Conservation (phyloP, 2,329 filamentous ascomycete species). For the Achaetomium macrosporum region DNA sequence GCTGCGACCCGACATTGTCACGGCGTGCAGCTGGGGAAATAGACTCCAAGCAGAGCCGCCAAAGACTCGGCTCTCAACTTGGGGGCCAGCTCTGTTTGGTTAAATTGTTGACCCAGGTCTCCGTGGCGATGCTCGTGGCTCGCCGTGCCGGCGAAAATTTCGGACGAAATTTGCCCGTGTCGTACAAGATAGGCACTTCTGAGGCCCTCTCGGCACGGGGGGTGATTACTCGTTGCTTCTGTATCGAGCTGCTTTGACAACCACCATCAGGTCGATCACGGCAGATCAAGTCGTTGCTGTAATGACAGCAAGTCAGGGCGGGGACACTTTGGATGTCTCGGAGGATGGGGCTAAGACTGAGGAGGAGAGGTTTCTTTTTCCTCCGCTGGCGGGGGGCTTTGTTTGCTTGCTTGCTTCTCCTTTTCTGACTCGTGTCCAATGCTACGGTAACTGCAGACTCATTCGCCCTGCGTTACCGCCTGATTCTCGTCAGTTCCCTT, state of each 20-base stretch:
- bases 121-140: background rate
- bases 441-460: background rate
- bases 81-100: background rate
- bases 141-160: background rate
- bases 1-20: slow-evolving; percentile 52
- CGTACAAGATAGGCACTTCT: background rate
- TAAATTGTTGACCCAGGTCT: background rate
- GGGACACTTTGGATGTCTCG: background rate
- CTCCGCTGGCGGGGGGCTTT: background rate
- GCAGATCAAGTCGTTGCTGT: background rate
- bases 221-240: background rate
- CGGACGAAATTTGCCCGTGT: background rate
- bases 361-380: background rate
- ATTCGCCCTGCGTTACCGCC: background rate
- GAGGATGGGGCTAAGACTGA: background rate
- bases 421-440: background rate
- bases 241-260: background rate
- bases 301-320: background rate
- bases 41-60: background rate
- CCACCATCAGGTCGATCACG: background rate
- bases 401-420: background rate
- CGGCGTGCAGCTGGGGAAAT: background rate
- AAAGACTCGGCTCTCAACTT: background rate
- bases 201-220: background rate
- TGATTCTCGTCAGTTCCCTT: background rate